These are phyloP conservation scores for Begonia loranthoides DNA, from an alignment of 306 rosid genomes.

Conservation along the genomic window DNA sequence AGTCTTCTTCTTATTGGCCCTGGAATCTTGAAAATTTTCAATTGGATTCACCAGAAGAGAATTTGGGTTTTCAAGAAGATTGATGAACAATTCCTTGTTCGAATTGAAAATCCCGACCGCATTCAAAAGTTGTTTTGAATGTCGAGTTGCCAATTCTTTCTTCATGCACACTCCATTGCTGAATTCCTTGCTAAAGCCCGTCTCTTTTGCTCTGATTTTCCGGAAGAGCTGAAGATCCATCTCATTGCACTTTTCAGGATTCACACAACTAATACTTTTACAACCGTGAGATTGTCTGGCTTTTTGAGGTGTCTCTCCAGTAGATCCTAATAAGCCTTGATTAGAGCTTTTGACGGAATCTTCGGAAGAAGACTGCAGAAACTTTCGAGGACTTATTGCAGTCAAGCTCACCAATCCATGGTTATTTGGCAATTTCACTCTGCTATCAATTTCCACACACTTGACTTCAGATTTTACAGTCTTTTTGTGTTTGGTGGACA, in stretches of 20 bases:
- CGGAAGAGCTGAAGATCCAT: slow-evolving; percentile 10
- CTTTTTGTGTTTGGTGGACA: too few relatives aligned
- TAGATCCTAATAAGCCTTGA: too few relatives aligned
- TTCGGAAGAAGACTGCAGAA: slow-evolving; percentile 10
- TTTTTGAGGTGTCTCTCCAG: slow-evolving; percentile 21
- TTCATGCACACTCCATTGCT: slow-evolving; percentile 20
- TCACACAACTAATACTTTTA: slow-evolving; percentile 24
- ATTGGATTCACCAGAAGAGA: slow-evolving; percentile 53
- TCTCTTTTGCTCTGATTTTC: slow-evolving; percentile 32
- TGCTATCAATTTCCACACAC: too few relatives aligned
- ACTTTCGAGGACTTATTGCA: not conserved
- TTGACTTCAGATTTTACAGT: too few relatives aligned
- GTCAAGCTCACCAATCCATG: too few relatives aligned
- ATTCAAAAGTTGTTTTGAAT: slow-evolving; percentile 49
- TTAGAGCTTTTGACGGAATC: slow-evolving; percentile 3
- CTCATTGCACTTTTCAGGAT: slow-evolving; percentile 18
- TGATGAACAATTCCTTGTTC: slow-evolving; percentile 54
- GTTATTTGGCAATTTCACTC: too few relatives aligned
- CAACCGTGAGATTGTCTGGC: slow-evolving; percentile 36
- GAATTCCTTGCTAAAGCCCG: slow-evolving; percentile 29
- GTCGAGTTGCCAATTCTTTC: slow-evolving; percentile 25
- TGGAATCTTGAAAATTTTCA: slow-evolving; percentile 28
- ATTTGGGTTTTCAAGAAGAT: slow-evolving; percentile 62
- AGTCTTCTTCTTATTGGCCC: slow-evolving; percentile 20
- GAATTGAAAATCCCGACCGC: slow-evolving; percentile 55